phyloP scores from a whole-genome alignment of 2,329 filamentous ascomycete genomes.

The Capronia epimyces region DNA sequence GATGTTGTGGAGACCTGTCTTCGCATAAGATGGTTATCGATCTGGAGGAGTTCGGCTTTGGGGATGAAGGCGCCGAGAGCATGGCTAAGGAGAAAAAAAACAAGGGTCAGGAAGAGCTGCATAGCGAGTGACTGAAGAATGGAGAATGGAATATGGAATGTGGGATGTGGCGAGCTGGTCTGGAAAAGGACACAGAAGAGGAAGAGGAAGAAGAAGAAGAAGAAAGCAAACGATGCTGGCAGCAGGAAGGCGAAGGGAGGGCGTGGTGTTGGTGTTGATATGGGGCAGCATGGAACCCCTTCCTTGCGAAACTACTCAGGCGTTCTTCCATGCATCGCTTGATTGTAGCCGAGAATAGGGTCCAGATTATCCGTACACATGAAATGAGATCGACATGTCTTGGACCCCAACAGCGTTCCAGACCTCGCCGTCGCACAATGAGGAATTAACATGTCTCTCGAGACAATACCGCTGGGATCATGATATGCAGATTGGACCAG shows the following conservation, averaged over 20 bases:
- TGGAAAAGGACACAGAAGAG: not conserved
- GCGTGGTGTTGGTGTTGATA: not conserved
- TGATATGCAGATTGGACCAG: too few species aligned
- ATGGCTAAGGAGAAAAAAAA: conserved; percentile 14
- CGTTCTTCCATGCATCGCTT: not conserved
- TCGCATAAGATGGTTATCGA: conserved; percentile 12
- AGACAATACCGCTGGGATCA: conserved; percentile 5
- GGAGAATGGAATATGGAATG: not conserved
- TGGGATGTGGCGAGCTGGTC: not conserved
- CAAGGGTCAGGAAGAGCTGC: conserved; percentile 19
- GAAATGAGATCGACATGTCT: conserved; percentile 12
- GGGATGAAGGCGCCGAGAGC: conserved; percentile 17
- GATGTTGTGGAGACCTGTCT: conserved; percentile 13
- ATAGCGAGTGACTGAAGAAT: conserved; percentile 17
- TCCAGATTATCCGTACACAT: too few species aligned
- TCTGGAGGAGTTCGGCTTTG: conserved; percentile 18
- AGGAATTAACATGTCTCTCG: conserved; percentile 8
- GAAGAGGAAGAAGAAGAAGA: too few species aligned
- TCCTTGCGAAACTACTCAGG: not conserved
- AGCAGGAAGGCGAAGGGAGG: conserved; percentile 4
- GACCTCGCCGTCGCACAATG: conserved; percentile 5
- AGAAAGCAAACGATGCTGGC: not conserved
- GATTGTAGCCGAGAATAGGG: conserved; percentile 8
- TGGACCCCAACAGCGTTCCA: conserved; percentile 2
- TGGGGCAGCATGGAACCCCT: not conserved